Evolutionary conservation across 495 filamentous ascomycete genomes (phyloP).

Genomic region (Aspergillus kassunensis): DNA sequence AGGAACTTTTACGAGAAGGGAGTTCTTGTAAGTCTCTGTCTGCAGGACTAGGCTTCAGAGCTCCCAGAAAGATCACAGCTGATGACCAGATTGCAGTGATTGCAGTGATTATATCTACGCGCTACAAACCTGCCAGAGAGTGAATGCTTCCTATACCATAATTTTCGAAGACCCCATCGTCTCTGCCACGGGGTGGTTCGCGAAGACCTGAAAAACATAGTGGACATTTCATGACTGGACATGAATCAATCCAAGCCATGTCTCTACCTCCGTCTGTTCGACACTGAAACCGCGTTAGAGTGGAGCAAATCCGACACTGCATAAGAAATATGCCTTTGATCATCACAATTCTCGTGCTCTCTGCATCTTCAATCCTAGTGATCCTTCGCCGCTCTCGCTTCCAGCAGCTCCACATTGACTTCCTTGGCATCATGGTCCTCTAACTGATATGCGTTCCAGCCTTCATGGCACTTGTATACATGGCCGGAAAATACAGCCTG

Average conservation of each 20-base stretch:
- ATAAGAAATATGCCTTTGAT: slow-evolving; percentile 35
- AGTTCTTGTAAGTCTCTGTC: slow-evolving; percentile 24
- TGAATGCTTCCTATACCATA: slow-evolving; percentile 38
- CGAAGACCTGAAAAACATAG: slow-evolving; percentile 33
- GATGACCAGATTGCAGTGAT: not conserved
- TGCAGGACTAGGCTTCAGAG: not conserved
- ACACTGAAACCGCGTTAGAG: too few species aligned
- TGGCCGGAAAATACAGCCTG: slow-evolving; percentile 43
- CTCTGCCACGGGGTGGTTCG: slow-evolving; percentile 44
- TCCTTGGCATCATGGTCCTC: slow-evolving; percentile 29
- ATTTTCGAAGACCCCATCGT: slow-evolving; percentile 48
- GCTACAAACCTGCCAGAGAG: slow-evolving; percentile 33
- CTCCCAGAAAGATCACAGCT: not conserved
- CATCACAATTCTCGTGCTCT: slow-evolving; percentile 24
- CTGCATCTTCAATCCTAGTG: slow-evolving; percentile 14
- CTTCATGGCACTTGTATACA: slow-evolving; percentile 39
- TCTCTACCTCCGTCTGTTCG: slow-evolving; percentile 49
- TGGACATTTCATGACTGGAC: slow-evolving; percentile 22
- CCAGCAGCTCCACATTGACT: slow-evolving; percentile 26
- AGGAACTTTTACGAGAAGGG: slow-evolving; percentile 27
- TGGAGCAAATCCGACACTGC: too few species aligned
- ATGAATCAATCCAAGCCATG: slow-evolving; percentile 21
- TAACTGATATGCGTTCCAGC: slow-evolving; percentile 38
- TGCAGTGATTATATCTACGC: slow-evolving; percentile 42
- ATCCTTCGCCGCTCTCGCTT: slow-evolving; percentile 10